Conservation (phyloP, 208 protist species). For the Porcisia deanei region DNA sequence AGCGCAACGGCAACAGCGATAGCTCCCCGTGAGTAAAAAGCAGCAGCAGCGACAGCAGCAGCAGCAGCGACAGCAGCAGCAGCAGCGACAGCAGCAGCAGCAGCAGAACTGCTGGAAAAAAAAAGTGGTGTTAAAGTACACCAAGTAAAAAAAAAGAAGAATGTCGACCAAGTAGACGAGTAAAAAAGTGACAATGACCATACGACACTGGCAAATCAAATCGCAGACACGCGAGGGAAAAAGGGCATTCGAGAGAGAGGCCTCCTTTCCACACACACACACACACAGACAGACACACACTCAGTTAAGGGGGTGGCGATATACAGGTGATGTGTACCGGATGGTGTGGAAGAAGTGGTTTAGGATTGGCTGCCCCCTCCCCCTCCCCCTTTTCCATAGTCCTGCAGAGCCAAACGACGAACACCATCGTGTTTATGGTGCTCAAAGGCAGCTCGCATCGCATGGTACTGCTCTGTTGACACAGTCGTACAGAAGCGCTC, state of each 20-base stretch:
- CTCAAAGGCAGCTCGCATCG: conserved; percentile 63
- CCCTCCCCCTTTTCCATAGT: conserved; percentile 4
- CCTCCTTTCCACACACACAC: no score
- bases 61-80: neutral
- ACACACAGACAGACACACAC: no score
- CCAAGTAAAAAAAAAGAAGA: no score
- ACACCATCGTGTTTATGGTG: conserved; percentile 64
- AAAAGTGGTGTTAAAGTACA: no score
- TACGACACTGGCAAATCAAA: no score
- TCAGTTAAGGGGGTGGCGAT: no score
- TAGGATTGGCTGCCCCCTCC: neutral
- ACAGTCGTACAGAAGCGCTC: conserved; percentile 20
- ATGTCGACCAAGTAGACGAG: no score
- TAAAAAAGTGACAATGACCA: no score
- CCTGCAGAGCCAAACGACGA: conserved; percentile 28
- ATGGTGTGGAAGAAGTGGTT: neutral
- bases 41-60: neutral
- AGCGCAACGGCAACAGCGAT: no score
- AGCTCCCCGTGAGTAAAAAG: neutral
- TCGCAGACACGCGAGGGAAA: no score
- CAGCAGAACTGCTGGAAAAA: no score
- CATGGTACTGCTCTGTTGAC: conserved; percentile 32
- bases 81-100: neutral
- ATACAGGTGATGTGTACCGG: neutral
- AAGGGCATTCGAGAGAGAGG: no score